Base-by-base conservation (phyloP, 352 stramenopile genomes). In the Phytophthora palmivora region DNA sequence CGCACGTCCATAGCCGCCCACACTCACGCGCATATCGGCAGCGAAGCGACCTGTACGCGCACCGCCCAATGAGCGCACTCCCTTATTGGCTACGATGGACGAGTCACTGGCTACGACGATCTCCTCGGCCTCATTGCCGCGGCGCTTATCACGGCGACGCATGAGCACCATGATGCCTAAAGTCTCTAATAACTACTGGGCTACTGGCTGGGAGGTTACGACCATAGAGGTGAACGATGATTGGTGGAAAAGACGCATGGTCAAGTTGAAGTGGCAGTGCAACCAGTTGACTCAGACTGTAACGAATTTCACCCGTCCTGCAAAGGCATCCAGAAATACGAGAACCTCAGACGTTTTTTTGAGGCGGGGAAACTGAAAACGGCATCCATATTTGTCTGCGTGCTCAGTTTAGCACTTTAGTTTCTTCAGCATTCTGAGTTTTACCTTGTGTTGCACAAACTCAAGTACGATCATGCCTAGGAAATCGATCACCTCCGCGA, bases 1-100 rank as follows among this genome's bases (percentile, higher is more conserved):
- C n/a, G 80, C 68, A 41, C 84, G 84, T 1, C 84, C 84, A 64
- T 93, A 93, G 48, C 82, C 82, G 22, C 84, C 82, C 7, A 90
- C 69, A 21, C 75, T 81, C 21, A 87, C 70, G 51, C 84, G 84
- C 84, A 93, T 93, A 64, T 93, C 84, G 47, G 84, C 84, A 22
- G 84, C 84, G 47, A 93, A 93, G 21, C 82, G 82, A 14, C 84
- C 84, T 0, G 78, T 75, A 46, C 78, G 78, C 30, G 77, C 79
- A 18, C 68, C 69, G 16, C 67, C 53, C 33, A 92, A 45, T 14
- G 80, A 89, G 4, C 81, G 79, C 64, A 92, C 41, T 18, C 83
- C 83, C 42, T 90, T 90, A 59, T 81, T 92, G 24, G 79, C 72
- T 8, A 78, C 71, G 43, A 92, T 89, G 12, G 76, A 87, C 58